A percentile compares a stretch with the other conserved stretches of the same genome.
Conservation (phyloP, 371 early-diverging fungal species). For the Entomophthora muscae region DNA sequence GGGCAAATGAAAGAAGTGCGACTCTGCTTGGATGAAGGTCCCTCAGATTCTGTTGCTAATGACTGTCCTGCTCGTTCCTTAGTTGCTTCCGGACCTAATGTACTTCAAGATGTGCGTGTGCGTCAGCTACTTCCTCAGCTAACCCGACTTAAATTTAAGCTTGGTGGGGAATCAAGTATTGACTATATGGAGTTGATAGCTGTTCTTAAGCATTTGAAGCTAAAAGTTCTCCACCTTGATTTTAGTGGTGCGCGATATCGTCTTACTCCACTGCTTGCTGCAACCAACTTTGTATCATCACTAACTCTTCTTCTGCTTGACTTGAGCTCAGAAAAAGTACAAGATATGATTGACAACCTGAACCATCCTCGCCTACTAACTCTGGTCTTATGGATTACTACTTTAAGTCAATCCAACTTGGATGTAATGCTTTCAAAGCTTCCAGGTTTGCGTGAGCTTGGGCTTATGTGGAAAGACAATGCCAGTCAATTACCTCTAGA, state of each 20-base stretch:
- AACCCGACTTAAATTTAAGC: neutral
- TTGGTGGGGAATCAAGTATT: neutral
- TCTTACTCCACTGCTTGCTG: neutral
- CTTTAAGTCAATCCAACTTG: neutral
- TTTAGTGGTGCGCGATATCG: neutral
- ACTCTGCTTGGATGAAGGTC: neutral
- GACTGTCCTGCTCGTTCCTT: neutral
- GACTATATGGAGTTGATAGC: neutral
- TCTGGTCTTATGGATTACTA: neutral
- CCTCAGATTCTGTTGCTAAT: neutral
- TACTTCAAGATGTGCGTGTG: neutral
- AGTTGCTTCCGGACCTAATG: neutral
- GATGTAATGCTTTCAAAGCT: neutral
- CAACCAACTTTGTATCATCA: neutral
- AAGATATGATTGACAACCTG: neutral
- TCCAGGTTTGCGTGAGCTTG: neutral
- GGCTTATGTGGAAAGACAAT: neutral
- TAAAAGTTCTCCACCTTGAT: neutral
- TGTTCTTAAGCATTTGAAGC: neutral
- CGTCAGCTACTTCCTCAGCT: neutral
- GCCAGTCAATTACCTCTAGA: neutral
- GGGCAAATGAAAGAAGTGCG: neutral
- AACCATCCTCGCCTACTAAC: neutral
- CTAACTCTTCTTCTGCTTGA: neutral
- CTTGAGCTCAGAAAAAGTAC: neutral